Evolutionary conservation across 306 rosid genomes (phyloP), one percentile per base, ranked within the genome.

Genomic region (Heteromeles arbutifolia): DNA sequence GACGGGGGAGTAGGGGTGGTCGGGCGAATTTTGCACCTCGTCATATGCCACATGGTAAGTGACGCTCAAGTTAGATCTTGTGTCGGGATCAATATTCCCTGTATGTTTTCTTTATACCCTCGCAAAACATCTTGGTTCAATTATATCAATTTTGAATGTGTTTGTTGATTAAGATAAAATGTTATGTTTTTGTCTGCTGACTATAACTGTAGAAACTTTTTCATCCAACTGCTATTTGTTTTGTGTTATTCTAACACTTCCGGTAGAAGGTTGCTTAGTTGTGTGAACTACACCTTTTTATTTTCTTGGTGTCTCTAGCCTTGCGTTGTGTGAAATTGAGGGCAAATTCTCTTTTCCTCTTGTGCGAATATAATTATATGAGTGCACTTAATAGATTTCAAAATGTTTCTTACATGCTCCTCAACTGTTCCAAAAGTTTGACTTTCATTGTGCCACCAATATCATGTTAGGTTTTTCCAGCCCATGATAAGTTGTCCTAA

Each of bases 1-100:
- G 97, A 69, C 84, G 90, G 79, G 97, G 92, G 77, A 83, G 74
- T 78, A 90, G 97, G 89, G 91, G 96, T 54, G 89, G 89, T 79
- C 96, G 91, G 78, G 87, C 56, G 64, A 90, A 84, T 76, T 85
- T 87, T 84, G 72, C 91, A 68, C 58, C 92, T 82, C 92, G 88
- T 76, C 82, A 79, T 59, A 59, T 25, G 68, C 82, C 93, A 56
- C 87, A 88, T 74, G 99, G 99, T 92, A 81, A 88, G 76, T 76
- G 75, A 75, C 64, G 74, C 78, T 74, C 69, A 58, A 22, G 54
- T 21, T 64, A 56, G 19, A 67, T 61, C 65, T 61, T 76, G 32
- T 74, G 66, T 80, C 11, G 53, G 64, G n/a, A 58, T 82, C 57
- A 31, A 58, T 70, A 32, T 58, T 74, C 19, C 69, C 74, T 29